Evolutionary conservation across 176 grass and related monocot genomes (phyloP), one percentile per base, ranked within the genome.

Genomic region (Typha latifolia): DNA sequence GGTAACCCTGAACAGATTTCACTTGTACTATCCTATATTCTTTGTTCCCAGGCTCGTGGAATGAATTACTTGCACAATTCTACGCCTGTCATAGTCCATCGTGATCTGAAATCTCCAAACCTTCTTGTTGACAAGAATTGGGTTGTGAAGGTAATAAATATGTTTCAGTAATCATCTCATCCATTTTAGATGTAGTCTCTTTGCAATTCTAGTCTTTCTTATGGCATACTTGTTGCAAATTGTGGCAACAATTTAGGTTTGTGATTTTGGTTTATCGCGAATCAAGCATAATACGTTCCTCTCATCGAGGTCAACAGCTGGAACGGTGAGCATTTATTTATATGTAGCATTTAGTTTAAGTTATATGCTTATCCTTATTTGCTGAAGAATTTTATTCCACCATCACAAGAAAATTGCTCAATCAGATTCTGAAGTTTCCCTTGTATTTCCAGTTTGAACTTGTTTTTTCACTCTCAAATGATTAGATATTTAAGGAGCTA

Each of bases 41-140:
- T 71, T 81, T 73, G n/a, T 53, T 43, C 50, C 15, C 70, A 99
- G 94, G 89, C 86, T 68, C 85, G 94, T 48, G 94, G 94, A 77
- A 99, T 99, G 94, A 99, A 99, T 99, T 93, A 99, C 79, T 83
- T 99, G 77, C 94, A 99, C 85, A 99, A 93, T 51, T 90, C 86
- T 73, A 72, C 89, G 18, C 94, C 89, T 68, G 75, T 99, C 50
- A 82, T 99, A 74, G 94, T 99, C n/a, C 94, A 99, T 80, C 77
- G 94, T 73, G 94, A 99, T 76, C 70, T 99, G 21, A 99, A 99
- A 81, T 99, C 94, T 43, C 94, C 94, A 77, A 99, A 99, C 55
- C 81, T 99, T 74, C 81, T 99, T 62, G 94, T 99, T 67, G 89
- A 99, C 78, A 99, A 90, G 68, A 99, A 99, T 66, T 99, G 94